Percentiles rank a stretch among this genome's conserved stretches.
These are phyloP conservation scores for Boletus patriciae DNA, from an alignment of 768 basidiomycete genomes.

Conservation along the genomic window DNA sequence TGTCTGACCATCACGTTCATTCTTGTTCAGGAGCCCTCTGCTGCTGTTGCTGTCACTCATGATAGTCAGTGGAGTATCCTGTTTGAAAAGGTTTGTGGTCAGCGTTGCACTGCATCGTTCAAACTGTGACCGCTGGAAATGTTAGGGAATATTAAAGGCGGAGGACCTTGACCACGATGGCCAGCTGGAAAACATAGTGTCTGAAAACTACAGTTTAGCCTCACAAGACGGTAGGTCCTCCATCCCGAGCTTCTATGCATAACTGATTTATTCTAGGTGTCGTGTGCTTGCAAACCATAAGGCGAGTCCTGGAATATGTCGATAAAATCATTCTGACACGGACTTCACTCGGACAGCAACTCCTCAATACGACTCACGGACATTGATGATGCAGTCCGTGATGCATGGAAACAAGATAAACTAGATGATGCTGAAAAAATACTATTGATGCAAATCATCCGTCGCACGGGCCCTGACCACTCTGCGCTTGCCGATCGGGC, in stretches of 20 bases:
- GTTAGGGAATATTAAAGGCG: neutral
- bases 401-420: slow-evolving; percentile 6
- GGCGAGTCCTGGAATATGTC: neutral
- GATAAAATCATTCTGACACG: neutral
- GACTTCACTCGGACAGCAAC: neutral
- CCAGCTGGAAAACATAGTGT: neutral
- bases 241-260: neutral
- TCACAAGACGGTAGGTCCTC: neutral
- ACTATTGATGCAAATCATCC: slow-evolving; percentile 3
- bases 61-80: slow-evolving; percentile 11
- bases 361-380: slow-evolving; percentile 5
- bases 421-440: slow-evolving; percentile 14
- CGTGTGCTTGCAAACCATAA: neutral
- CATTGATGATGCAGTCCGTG: neutral
- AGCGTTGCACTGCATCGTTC: neutral
- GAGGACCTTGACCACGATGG: neutral
- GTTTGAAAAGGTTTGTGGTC: slow-evolving; percentile 1
- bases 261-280: neutral
- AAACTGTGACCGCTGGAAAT: neutral
- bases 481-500: slow-evolving; percentile 3
- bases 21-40: neutral
- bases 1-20: neutral
- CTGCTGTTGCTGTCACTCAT: slow-evolving; percentile 6
- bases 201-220: neutral
- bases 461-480: neutral